phyloP scores from a whole-genome alignment of 2,329 filamentous ascomycete species.

The Lasiodiplodia citricola region DNA sequence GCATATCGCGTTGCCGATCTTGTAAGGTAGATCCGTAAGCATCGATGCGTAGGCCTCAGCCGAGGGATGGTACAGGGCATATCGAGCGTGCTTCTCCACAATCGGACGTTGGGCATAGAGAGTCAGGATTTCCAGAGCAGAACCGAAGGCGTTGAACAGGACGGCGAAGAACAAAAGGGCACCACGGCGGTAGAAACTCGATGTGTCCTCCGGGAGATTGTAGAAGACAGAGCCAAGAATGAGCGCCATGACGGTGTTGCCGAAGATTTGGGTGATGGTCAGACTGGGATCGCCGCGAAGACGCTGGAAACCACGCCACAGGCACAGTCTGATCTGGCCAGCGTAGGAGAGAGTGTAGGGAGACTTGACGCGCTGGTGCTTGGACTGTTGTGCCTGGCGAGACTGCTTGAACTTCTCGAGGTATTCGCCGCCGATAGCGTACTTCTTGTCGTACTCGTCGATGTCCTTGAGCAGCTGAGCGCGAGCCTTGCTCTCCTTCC shows the following conservation, averaged over 20 bases:
- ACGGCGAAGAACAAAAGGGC: conserved; percentile 82
- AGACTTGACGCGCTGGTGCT: conserved; percentile 62
- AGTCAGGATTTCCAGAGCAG: conserved; percentile 77
- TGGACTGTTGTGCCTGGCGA: conserved; percentile 46
- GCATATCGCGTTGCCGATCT: conserved; percentile 47
- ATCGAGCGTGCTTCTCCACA: conserved; percentile 83
- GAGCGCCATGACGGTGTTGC: conserved; percentile 73
- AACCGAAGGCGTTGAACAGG: conserved; percentile 78
- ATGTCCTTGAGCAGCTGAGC: conserved; percentile 45
- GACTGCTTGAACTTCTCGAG: conserved; percentile 47
- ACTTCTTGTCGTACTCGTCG: conserved; percentile 45
- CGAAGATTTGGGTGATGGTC: conserved; percentile 67
- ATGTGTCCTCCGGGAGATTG: conserved; percentile 65
- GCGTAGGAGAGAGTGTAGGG: conserved; percentile 77
- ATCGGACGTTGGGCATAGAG: conserved; percentile 85
- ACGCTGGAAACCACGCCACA: conserved; percentile 76
- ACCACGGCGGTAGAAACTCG: conserved; percentile 75
- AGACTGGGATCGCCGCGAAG: conserved; percentile 73
- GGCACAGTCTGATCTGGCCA: conserved; percentile 76
- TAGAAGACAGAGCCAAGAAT: conserved; percentile 81
- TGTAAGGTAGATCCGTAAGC: conserved; percentile 53
- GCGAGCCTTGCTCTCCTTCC: conserved; percentile 57
- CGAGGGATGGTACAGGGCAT: conserved; percentile 84
- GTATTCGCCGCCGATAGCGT: conserved; percentile 43
- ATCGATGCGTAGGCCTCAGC: conserved; percentile 78